Base-by-base conservation (phyloP, 1,139 yeast genomes). In the Diutina siamensis region DNA sequence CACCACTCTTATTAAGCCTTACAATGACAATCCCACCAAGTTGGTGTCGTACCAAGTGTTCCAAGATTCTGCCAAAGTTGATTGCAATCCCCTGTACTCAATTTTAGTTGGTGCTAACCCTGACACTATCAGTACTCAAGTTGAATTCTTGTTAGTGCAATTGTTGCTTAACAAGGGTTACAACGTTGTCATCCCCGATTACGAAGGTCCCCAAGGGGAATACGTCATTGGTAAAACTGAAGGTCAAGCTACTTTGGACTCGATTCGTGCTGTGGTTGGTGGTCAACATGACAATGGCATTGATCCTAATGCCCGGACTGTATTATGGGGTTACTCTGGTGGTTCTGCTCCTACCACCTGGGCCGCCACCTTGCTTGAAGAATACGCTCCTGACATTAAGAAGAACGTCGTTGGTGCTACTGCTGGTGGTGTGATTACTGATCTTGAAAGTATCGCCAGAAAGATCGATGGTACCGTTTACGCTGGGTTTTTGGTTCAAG, bases 391-490 rank as follows among this genome's bases (percentile, higher is more conserved):
- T 3, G 40, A 35, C 10, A 19, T 48, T 19, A 46, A 34, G 13
- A 18, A 18, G 19, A 20, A 19, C 2, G 7, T 22, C 25, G 31
- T 36, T 22, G 41, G 41, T n/a, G 31, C 41, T 18, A 36, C 40
- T 35, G 18, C 4, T 15, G 70, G 69, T 3, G 69, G 69, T 0
- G 53, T 59, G 49, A 61, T 61, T 7, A 53, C 65, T 5, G 61
- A 62, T 55, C 48, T 57, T 49, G 44, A 56, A 8, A 55, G 57
- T 12, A 55, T 60, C 3, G 59, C 57, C 3, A 53, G 47, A 12
- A 49, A 47, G 10, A 49, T 54, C 18, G 62, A 62, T 46, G 65
- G 63, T 1, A 51, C 52, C 2, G 3, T 52, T 1, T 57, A 55
- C 45, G 58, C 66, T 2, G 69, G 67, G 0, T 51, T 64, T 33